phyloP scores from a whole-genome alignment of 2,329 filamentous ascomycete species.

The Botryotinia narcissicola region DNA sequence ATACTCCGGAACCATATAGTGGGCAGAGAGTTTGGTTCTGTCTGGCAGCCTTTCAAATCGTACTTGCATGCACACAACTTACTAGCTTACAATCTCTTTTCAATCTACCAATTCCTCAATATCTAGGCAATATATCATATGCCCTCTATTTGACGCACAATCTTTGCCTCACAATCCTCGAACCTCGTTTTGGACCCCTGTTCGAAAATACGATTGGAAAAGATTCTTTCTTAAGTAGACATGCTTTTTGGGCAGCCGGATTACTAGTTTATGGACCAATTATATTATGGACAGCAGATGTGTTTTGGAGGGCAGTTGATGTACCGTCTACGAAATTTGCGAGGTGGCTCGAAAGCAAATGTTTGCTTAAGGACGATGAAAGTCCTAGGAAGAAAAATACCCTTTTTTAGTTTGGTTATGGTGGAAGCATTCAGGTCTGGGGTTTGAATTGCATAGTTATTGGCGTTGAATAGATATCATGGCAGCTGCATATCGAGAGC shows the following conservation, averaged over 20 bases:
- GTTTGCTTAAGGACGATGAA: conserved; percentile 25
- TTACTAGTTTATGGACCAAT: conserved; percentile 48
- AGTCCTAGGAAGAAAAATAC: background rate
- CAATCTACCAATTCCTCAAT: conserved; percentile 49
- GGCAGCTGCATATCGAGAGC: background rate
- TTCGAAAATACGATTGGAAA: conserved; percentile 28
- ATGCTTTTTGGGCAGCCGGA: conserved; percentile 38
- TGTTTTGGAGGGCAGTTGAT: conserved; percentile 59
- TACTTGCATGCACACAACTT: conserved; percentile 39
- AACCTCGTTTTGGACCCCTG: conserved; percentile 31
- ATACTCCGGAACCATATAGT: conserved; percentile 32
- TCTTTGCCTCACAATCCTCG: conserved; percentile 43
- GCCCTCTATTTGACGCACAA: conserved; percentile 60
- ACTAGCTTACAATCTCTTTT: conserved; percentile 45
- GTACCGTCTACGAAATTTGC: conserved; percentile 49
- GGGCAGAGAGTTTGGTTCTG: conserved; percentile 37
- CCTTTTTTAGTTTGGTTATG: background rate
- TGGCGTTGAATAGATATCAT: background rate
- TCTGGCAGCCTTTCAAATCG: conserved; percentile 36
- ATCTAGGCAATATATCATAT: conserved; percentile 56
- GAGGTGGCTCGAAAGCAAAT: conserved; percentile 44
- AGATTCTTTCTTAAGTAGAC: conserved; percentile 29
- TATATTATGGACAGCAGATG: conserved; percentile 51
- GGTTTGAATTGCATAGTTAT: background rate
- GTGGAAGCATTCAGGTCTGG: background rate